phyloP scores from a whole-genome alignment of 2,329 filamentous ascomycete species.

The Clarireedia hainanense region DNA sequence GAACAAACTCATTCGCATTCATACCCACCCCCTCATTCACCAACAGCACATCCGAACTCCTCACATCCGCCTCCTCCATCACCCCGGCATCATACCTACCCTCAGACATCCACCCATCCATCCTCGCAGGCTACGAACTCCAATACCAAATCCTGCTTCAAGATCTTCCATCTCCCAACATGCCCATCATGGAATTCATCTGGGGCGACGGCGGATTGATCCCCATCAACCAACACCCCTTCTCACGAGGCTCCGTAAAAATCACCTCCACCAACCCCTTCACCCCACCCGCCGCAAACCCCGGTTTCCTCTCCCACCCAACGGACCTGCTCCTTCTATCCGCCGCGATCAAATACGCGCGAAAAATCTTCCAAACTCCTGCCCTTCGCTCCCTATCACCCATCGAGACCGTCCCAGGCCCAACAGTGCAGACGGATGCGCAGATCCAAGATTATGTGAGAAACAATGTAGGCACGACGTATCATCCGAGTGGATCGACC shows the following conservation, averaged over 20 bases:
- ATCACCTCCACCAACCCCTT: conserved; percentile 36
- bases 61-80: neutral
- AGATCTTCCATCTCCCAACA: conserved; percentile 2
- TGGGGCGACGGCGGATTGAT: conserved; percentile 21
- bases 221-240: conserved; percentile 46
- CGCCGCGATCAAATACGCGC: neutral
- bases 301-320: conserved; percentile 41
- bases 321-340: conserved; percentile 1
- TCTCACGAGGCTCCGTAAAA: conserved; percentile 50
- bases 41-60: neutral
- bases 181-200: conserved; percentile 5
- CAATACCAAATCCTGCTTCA: conserved; percentile 5
- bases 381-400: neutral
- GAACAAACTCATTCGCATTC: neutral
- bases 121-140: conserved; percentile 1
- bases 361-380: neutral
- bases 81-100: neutral
- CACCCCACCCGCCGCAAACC: conserved; percentile 41
- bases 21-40: neutral
- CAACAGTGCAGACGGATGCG: neutral
- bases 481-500: conserved; percentile 16
- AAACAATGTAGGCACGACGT: neutral
- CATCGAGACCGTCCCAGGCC: neutral
- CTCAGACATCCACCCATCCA: neutral
- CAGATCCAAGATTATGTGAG: conserved; percentile 1